Base-by-base conservation (phyloP, 192 early-diverging fungal species). In the Coemansia sp. region DNA sequence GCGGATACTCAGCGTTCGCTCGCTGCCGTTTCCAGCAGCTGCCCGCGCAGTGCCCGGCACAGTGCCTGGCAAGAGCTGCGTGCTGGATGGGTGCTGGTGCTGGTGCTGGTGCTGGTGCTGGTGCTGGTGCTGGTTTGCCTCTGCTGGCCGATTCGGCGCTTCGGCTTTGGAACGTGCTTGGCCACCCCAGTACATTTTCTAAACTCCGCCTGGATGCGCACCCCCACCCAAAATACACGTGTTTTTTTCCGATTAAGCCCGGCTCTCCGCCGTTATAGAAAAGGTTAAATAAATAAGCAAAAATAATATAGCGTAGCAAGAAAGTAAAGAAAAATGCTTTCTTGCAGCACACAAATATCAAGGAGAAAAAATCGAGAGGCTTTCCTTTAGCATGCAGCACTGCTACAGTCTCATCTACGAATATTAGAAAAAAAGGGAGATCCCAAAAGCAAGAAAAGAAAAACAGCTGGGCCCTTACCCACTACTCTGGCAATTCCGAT, bases 1-100 rank as follows among this genome's bases (percentile, higher is more conserved):
- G 21, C 52, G 57, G 26, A 68, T 68, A 48, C 58, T 68, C 65
- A 61, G 58, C 20, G 53, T 48, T 39, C 64, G 36, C 38, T 55
- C 51, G 45, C 31, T 10, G 10, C 26, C 14, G 5, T 18, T 20
- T 3, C 8, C 18, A 6, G 19, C 23, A 14, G 37, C 26, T 42
- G 37, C 35, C 15, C 23, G 15, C 42, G 10, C 33, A 10, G 33
- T 10, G 33, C 33, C 33, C 6, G 33, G 33, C 33, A 35, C 33
- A 0, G 33, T 6, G 33, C 33, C 33, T 6, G 33, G 3, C 33
- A 35, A 35, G 33, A 9, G 6, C 33, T 35, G 33, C 10, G 33
- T 35, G 33, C 33, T 10, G 33, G 33, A 35, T 10, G 33, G 33
- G 33, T 35, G 33, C 33, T 9, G 33, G 7, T 37, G 51, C 20